Evolutionary conservation across 768 basidiomycete genomes (phyloP), one percentile per base, ranked within the genome.

Genomic region (Kwoniella europaea): DNA sequence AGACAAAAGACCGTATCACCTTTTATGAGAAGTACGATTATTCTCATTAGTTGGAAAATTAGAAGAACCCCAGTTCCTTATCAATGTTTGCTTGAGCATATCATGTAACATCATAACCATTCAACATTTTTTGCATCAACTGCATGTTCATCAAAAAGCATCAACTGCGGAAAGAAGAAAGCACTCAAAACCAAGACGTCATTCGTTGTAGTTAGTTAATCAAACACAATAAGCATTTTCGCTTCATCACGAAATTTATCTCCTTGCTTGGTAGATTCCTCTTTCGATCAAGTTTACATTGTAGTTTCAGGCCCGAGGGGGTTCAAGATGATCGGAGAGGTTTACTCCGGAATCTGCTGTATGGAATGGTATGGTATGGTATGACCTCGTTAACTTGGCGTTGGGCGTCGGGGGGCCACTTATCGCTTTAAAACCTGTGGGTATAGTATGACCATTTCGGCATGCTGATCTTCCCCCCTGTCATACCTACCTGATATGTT

Each of bases 21-120:
- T 84, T 84, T 72, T 84, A 78, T 64, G 81, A 84, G 63, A 82
- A 83, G 71, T 84, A 81, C 70, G 82, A 83, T 55, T 83, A 83
- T 63, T 62, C 71, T 61, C 71, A 71, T 24, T 67, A 65, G 35
- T 44, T 57, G 12, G 16, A 27, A 15, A 16, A 55, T 54, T 64
- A n/a, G 24, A 29, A 58, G 24, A 15, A 35, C 42, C 35, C 52
- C 50, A 1, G 63, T 53, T 56, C 41, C 35, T 57, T 42, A 15
- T 54, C 57, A 69, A 22, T 27, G 27, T 27, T 3, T 27, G 27
- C 27, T 27, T 27, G 27, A 27, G 4, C 27, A 27, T 27, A 4
- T 27, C 4, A 27, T 27, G 4, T 27, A 27, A 27, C 16, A 35
- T 6, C 10, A 22, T 57, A 41, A 41, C 44, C 15, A 41, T 27